Conservation (phyloP, 805 yeast genomes). For the Metschnikowia kofuensis region DNA sequence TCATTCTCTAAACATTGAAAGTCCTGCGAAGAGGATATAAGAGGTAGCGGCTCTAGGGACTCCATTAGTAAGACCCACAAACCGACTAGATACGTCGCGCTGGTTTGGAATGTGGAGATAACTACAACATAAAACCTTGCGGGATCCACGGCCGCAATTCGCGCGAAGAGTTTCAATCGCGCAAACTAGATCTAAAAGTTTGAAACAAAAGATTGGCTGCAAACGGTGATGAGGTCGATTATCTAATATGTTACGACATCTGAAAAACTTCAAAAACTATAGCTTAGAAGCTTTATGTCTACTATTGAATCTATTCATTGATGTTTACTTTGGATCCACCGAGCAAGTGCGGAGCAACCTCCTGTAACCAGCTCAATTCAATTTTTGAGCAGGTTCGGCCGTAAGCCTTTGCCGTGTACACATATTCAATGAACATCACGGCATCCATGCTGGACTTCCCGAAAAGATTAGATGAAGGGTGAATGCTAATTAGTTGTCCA, state of each 20-base stretch:
- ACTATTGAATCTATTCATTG: slow-evolving; percentile 15
- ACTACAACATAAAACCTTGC: too few species aligned
- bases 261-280: too few species aligned
- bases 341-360: slow-evolving; percentile 64
- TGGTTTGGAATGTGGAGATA: too few species aligned
- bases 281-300: not conserved
- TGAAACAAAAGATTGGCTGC: too few species aligned
- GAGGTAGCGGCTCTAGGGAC: slow-evolving; percentile 16
- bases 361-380: slow-evolving; percentile 82
- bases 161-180: too few species aligned
- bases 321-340: slow-evolving; percentile 39
- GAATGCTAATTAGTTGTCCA: slow-evolving; percentile 83
- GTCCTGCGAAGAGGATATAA: slow-evolving; percentile 12
- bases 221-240: too few species aligned
- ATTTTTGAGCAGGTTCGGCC: slow-evolving; percentile 86
- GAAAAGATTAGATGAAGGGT: slow-evolving; percentile 86
- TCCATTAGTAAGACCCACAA: slow-evolving; percentile 3
- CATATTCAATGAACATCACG: slow-evolving; percentile 91
- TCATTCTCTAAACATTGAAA: slow-evolving; percentile 2
- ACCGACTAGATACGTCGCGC: too few species aligned
- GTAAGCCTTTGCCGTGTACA: slow-evolving; percentile 87
- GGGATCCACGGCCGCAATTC: too few species aligned
- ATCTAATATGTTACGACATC: too few species aligned
- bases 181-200: too few species aligned
- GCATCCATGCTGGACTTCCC: slow-evolving; percentile 75